Percentiles rank a stretch among this genome's conserved stretches.
Evolutionary conservation across 345 rosid genomes (phyloP).

Genomic region (Eucalyptus brandiana): DNA sequence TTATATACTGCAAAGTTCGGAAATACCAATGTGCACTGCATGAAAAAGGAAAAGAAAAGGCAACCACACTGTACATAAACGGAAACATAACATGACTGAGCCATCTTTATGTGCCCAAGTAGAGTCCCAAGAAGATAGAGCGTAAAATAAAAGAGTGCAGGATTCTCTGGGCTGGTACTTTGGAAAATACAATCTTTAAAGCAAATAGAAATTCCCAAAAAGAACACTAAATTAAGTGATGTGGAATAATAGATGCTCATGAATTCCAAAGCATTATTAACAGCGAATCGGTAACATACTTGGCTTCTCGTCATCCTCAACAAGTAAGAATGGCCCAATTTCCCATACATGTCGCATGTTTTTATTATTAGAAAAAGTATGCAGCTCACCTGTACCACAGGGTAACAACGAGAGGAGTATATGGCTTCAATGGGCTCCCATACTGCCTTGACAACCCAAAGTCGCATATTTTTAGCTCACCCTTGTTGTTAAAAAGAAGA

Average conservation of each 20-base stretch:
- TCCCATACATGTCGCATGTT: not conserved
- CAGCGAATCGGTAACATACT: not conserved
- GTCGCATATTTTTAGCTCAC: slow-evolving; percentile 77
- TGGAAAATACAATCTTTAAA: not conserved
- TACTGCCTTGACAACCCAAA: slow-evolving; percentile 84
- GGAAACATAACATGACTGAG: not conserved
- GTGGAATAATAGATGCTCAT: not conserved
- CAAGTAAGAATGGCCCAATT: not conserved
- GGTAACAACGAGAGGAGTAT: slow-evolving; percentile 69
- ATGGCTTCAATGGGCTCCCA: slow-evolving; percentile 79
- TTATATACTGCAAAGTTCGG: not conserved
- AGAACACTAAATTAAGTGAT: not conserved
- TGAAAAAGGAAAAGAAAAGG: not conserved
- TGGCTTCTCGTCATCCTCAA: not conserved
- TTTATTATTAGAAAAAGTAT: not conserved
- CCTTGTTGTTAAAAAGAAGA: slow-evolving; percentile 68
- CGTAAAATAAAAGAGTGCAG: not conserved
- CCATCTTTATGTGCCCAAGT: not conserved
- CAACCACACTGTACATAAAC: not conserved
- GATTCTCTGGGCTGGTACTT: not conserved
- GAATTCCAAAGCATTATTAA: not conserved
- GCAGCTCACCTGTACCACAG: slow-evolving; percentile 71
- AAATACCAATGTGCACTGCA: not conserved
- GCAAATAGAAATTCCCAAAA: not conserved
- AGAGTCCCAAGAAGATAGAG: not conserved